Base-by-base conservation (phyloP, 1,284 basidiomycete species). In the Laetiporus sulphureus region DNA sequence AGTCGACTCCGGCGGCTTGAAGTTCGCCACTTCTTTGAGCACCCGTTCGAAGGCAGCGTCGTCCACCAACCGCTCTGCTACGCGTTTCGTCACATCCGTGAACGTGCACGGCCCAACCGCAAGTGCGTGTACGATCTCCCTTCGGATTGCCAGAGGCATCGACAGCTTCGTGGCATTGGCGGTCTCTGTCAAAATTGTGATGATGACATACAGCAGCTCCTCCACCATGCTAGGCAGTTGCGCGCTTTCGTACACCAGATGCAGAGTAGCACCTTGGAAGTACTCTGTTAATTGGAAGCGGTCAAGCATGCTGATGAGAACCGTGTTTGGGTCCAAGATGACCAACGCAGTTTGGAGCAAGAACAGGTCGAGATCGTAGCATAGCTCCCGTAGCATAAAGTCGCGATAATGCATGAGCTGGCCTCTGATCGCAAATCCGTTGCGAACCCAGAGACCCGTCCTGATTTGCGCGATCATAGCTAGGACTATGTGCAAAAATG, bases 351-450 rank as follows among this genome's bases (percentile, higher is more conserved):
- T 77, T 65, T 98, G 95, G 4, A 99, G 71, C 45, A 98, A 77
- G 71, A 86, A 96, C 21, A 99, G 71, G 53, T 99, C 95, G 61
- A 98, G 93, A 62, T 99, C 95, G 60, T 95, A 94, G 59, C 95
- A 98, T 8, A 92, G 77, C 61, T 98, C 96, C 21, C 95, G 84
- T 41, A 98, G 78, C 74, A 89, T 88, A 60, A 92, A 92, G 61
- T 99, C 95, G 32, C 93, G 86, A 62, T 99, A 99, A 61, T 99
- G 94, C 42, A 95, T 73, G n/a, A 94, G 75, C 60, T 99, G 96
- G 1, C 91, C 91, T 2, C 95, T 84, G 52, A 99, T 94, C 5
- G 88, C 89, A 53, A 93, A 91, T 2, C 96, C 96, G 53, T 99
- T 99, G 40, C 95, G 85, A 3, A 97, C 94, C 96, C 96, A 99